phyloP scores from a whole-genome alignment of 192 early-diverging fungal genomes.

The Spinellus fusiger region DNA sequence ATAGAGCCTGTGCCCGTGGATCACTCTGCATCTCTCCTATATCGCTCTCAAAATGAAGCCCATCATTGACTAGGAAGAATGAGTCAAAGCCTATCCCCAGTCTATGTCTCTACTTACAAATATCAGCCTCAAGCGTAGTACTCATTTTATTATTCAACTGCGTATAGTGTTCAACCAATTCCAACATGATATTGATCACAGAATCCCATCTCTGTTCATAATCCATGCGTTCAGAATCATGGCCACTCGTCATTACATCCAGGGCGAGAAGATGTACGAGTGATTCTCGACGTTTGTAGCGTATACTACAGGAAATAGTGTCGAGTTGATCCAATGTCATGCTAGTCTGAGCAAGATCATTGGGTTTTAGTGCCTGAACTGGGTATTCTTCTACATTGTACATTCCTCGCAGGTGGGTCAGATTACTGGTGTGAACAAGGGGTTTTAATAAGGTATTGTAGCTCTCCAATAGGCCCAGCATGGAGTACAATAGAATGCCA shows the following conservation, averaged over 20 bases:
- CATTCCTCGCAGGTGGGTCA: constrained; percentile 43
- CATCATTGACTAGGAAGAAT: constrained; percentile 10
- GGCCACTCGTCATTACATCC: constrained; percentile 25
- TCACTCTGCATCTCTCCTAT: constrained; percentile 8
- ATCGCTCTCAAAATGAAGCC: not conserved
- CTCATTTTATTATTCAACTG: constrained; percentile 32
- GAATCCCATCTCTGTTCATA: constrained; percentile 11
- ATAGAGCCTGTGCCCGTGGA: constrained; percentile 32
- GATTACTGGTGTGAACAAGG: constrained; percentile 33
- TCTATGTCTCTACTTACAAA: constrained; percentile 23
- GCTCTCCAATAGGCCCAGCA: not conserved
- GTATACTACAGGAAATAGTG: constrained; percentile 34
- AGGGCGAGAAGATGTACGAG: constrained; percentile 43
- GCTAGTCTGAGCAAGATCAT: not conserved
- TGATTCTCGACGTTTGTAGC: constrained; percentile 42
- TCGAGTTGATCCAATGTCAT: constrained; percentile 17
- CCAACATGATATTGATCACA: constrained; percentile 9
- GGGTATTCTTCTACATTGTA: constrained; percentile 30
- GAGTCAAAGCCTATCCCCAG: not conserved
- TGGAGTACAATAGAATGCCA: constrained; percentile 25
- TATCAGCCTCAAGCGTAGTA: constrained; percentile 27
- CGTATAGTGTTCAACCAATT: constrained; percentile 6
- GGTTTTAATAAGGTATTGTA: constrained; percentile 9
- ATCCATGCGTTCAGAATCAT: constrained; percentile 12
- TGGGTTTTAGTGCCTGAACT: not conserved